Evolutionary conservation across 441 rosid genomes (phyloP).

Genomic region (Aquilaria agallochum): DNA sequence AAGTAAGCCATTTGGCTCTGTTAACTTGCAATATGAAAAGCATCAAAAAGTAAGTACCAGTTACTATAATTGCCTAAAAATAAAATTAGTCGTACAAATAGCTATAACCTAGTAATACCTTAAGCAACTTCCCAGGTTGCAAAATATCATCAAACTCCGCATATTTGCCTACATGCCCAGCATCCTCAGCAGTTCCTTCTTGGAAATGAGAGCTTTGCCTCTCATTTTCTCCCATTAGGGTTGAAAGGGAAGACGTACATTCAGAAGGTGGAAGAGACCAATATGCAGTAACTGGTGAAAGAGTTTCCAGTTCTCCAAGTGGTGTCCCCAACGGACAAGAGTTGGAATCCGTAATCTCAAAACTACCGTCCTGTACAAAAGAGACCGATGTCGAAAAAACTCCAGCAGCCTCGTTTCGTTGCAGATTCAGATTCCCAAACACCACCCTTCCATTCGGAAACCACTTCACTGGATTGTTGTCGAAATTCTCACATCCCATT

Average conservation of each 20-base stretch:
- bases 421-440: constrained; percentile 17
- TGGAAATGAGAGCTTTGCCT: constrained; percentile 20
- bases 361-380: constrained; percentile 10
- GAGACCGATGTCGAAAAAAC: constrained; percentile 20
- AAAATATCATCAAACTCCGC: constrained; percentile 25
- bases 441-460: constrained; percentile 20
- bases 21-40: neutral
- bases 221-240: constrained; percentile 21
- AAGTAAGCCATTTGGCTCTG: neutral
- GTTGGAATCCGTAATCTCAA: constrained; percentile 16
- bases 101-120: constrained; percentile 15
- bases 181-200: constrained; percentile 16
- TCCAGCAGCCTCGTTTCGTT: constrained; percentile 19
- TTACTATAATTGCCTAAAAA: neutral
- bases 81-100: constrained; percentile 2
- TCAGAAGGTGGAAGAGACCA: constrained; percentile 28
- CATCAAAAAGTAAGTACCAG: neutral
- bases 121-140: constrained; percentile 27
- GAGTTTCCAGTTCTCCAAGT: constrained; percentile 21
- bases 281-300: constrained; percentile 20
- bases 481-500: constrained; percentile 18
- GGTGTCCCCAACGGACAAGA: constrained; percentile 24
- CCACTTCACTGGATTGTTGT: constrained; percentile 10
- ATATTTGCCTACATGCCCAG: constrained; percentile 16
- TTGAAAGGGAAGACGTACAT: constrained; percentile 23